These are phyloP conservation scores for Boletus nobilissimus DNA, from an alignment of 1,284 basidiomycete species.

Conservation along the genomic window DNA sequence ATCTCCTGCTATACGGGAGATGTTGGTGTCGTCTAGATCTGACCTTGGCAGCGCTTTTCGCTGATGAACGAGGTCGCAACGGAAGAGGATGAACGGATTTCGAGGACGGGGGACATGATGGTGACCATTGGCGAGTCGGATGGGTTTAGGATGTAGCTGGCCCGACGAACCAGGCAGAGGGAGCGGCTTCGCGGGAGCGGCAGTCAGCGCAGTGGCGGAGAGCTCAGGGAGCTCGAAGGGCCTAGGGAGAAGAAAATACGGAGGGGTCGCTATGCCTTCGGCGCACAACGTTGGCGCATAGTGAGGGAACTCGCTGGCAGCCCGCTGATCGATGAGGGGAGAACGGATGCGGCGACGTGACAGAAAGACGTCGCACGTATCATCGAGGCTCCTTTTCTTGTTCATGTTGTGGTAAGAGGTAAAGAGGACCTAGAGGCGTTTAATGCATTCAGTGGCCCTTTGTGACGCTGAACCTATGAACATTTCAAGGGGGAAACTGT, in stretches of 20 bases:
- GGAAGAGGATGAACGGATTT: conserved; percentile 90
- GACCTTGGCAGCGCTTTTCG: conserved; percentile 55
- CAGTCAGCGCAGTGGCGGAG: background rate
- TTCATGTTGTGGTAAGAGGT: conserved; percentile 40
- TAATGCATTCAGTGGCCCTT: conserved; percentile 32
- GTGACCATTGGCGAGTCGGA: conserved; percentile 35
- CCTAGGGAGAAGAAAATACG: conserved; percentile 21
- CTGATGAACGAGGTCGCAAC: conserved; percentile 68
- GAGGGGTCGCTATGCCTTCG: conserved; percentile 24
- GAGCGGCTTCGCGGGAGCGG: conserved; percentile 28
- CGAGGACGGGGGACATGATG: conserved; percentile 81
- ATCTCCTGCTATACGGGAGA: conserved; percentile 65
- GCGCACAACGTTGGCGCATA: conserved; percentile 15
- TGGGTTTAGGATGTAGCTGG: conserved; percentile 28
- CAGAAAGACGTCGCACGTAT: conserved; percentile 44
- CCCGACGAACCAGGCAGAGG: conserved; percentile 43
- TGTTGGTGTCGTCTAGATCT: conserved; percentile 65
- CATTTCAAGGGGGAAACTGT: conserved; percentile 27
- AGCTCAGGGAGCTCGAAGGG: conserved; percentile 21
- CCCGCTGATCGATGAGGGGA: conserved; percentile 18
- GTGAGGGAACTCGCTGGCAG: conserved; percentile 27
- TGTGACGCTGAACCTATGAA: conserved; percentile 24
- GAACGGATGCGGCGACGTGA: conserved; percentile 35
- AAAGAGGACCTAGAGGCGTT: conserved; percentile 18
- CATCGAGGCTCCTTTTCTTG: conserved; percentile 44